Evolutionary conservation across 2,329 filamentous ascomycete genomes (phyloP).

Genomic region (Dactylellina leptospora): DNA sequence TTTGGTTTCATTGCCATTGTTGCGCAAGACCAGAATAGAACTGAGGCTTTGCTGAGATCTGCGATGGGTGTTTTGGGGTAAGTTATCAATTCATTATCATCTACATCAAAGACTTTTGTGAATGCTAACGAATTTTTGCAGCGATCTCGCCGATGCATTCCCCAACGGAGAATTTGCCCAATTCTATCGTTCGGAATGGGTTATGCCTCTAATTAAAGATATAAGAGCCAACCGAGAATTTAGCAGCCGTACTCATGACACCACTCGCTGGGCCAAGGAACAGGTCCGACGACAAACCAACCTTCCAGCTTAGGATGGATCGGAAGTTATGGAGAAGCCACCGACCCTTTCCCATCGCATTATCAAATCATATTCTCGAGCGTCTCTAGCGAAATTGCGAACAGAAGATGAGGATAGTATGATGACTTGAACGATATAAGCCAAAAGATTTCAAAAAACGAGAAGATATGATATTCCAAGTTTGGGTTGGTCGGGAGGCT

Average conservation of each 20-base stretch:
- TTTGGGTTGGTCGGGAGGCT: conserved; percentile 17
- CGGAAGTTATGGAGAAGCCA: conserved; percentile 8
- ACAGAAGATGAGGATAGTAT: conserved; percentile 10
- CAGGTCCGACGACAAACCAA: conserved; percentile 91
- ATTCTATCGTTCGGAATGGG: conserved; percentile 89
- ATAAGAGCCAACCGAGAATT: conserved; percentile 89
- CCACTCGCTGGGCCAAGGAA: conserved; percentile 95
- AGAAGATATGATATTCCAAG: conserved; percentile 24
- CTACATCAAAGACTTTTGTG: neutral
- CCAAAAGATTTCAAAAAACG: conserved; percentile 10
- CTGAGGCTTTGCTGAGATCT: conserved; percentile 89
- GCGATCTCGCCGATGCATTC: conserved; percentile 93
- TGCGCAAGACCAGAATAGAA: conserved; percentile 82
- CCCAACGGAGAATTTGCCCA: conserved; percentile 85
- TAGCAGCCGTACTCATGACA: conserved; percentile 82
- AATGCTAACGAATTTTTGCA: conserved; percentile 62
- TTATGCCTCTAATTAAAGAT: conserved; percentile 88
- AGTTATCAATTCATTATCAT: conserved; percentile 60
- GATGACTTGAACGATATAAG: conserved; percentile 36
- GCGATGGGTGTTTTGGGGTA: conserved; percentile 97
- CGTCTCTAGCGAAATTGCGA: too few species aligned
- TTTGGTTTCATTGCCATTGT: conserved; percentile 86
- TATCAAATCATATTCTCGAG: neutral
- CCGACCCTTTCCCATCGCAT: conserved; percentile 1
- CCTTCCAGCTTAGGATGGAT: conserved; percentile 42